A percentile compares a stretch with the other conserved stretches of the same genome.
Conservation (phyloP, 495 filamentous ascomycete species). For the Ramalina intermedia region DNA sequence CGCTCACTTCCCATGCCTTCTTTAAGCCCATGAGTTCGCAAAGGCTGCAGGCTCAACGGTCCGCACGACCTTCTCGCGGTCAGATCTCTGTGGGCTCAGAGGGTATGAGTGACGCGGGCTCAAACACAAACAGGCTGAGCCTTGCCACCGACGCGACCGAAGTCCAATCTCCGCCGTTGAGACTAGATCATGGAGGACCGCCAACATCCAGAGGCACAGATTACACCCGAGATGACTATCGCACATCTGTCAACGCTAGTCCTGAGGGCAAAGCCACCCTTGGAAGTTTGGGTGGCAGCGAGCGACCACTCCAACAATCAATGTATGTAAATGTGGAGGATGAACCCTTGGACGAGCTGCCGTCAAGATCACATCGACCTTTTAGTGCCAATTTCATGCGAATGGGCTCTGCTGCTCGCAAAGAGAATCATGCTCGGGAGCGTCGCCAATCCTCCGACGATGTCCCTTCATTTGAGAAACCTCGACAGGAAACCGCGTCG, state of each 20-base stretch:
- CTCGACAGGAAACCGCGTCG: constrained; percentile 10
- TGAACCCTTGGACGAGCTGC: no score
- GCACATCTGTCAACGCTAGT: constrained; percentile 59
- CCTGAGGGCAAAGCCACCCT: constrained; percentile 51
- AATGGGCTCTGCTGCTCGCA: constrained; percentile 27
- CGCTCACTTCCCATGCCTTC: constrained; percentile 76
- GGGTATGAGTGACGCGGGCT: constrained; percentile 28
- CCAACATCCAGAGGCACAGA: constrained; percentile 70
- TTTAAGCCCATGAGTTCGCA: constrained; percentile 96
- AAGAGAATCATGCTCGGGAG: constrained; percentile 50
- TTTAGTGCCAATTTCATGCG: constrained; percentile 47
- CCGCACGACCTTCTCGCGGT: constrained; percentile 35
- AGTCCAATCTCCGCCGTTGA: constrained; percentile 24
- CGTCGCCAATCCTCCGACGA: constrained; percentile 64
- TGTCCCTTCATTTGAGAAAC: constrained; percentile 40
- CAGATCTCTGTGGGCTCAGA: constrained; percentile 28
- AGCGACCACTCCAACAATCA: constrained; percentile 50
- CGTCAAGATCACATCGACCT: constrained; percentile 45
- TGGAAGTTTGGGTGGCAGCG: constrained; percentile 57
- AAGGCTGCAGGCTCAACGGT: constrained; percentile 79
- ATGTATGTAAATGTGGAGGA: constrained; percentile 37
- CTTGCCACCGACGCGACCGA: constrained; percentile 32
- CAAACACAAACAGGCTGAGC: constrained; percentile 32
- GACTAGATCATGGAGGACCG: constrained; percentile 39
- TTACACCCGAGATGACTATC: constrained; percentile 51